Conservation (phyloP, 192 early-diverging fungal genomes). For the Diversispora eburnea region DNA sequence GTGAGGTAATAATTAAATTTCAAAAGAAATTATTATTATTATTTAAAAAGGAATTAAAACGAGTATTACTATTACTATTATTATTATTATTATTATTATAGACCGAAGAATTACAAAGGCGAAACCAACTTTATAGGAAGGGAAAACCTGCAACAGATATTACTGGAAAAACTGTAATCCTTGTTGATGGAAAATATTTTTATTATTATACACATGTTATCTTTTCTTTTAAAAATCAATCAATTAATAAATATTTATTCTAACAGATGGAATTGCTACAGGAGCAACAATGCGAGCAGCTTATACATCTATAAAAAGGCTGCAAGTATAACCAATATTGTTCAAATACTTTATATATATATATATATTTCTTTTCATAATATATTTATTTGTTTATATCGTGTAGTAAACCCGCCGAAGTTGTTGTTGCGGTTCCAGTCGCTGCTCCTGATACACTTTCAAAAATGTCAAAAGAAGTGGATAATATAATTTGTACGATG, state of each 20-base stretch:
- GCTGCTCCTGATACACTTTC: slow-evolving; percentile 19
- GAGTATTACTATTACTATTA: not conserved
- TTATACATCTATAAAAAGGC: slow-evolving; percentile 3
- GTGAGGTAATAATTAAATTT: slow-evolving; percentile 16
- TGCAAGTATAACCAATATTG: not conserved
- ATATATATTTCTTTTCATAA: not conserved
- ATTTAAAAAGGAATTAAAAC: too few species aligned
- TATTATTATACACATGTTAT: not conserved
- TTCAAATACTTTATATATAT: not conserved
- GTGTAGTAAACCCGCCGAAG: slow-evolving; percentile 20
- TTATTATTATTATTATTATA: slow-evolving; percentile 5
- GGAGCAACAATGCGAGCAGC: slow-evolving; percentile 28
- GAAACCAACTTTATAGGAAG: slow-evolving; percentile 24
- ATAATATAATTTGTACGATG: slow-evolving; percentile 22
- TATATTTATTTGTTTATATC: not conserved
- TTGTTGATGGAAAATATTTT: slow-evolving; percentile 28
- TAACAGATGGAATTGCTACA: slow-evolving; percentile 22
- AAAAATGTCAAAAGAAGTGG: slow-evolving; percentile 15
- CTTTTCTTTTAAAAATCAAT: not conserved
- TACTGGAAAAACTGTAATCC: slow-evolving; percentile 16
- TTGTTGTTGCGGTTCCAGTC: slow-evolving; percentile 27
- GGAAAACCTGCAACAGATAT: slow-evolving; percentile 24
- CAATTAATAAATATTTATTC: not conserved
- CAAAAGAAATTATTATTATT: too few species aligned
- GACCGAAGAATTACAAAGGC: slow-evolving; percentile 6